Evolutionary conservation across 108 stramenopile species (phyloP).

Genomic region (Schizochytrium sp.): DNA sequence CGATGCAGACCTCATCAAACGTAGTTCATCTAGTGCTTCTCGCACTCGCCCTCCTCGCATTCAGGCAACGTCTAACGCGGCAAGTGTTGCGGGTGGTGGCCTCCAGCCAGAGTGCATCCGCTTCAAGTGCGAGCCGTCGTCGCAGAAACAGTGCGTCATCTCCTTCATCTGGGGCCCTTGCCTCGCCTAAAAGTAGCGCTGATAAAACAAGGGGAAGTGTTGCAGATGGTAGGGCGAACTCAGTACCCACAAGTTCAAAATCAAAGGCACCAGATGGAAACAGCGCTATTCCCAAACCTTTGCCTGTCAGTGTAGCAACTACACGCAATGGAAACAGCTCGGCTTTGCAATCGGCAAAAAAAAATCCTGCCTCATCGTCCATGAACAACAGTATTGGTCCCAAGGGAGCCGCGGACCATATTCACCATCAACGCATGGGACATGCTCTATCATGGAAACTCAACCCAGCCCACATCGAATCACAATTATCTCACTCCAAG

Average conservation of each 20-base stretch:
- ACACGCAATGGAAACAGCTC: too few relatives aligned
- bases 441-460: not conserved
- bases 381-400: too few relatives aligned
- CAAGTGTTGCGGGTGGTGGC: not conserved
- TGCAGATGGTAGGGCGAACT: too few relatives aligned
- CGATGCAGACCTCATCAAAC: constrained; percentile 18
- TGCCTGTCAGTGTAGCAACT: too few relatives aligned
- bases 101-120: not conserved
- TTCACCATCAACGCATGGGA: not conserved
- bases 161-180: too few relatives aligned
- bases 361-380: too few relatives aligned
- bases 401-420: not conserved
- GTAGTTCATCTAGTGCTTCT: not conserved
- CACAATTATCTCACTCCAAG: not conserved
- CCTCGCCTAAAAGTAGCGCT: too few relatives aligned
- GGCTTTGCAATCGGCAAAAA: too few relatives aligned
- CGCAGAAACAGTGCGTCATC: not conserved
- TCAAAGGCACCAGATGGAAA: too few relatives aligned
- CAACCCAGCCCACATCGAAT: not conserved
- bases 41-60: not conserved
- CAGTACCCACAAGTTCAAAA: too few relatives aligned
- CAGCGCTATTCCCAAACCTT: too few relatives aligned
- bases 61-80: not conserved
- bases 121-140: not conserved
- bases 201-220: too few relatives aligned